A percentile compares a stretch with the other conserved stretches of the same genome.
phyloP scores from a whole-genome alignment of 257 asterid species.

The Nicotiana noctiflora region DNA sequence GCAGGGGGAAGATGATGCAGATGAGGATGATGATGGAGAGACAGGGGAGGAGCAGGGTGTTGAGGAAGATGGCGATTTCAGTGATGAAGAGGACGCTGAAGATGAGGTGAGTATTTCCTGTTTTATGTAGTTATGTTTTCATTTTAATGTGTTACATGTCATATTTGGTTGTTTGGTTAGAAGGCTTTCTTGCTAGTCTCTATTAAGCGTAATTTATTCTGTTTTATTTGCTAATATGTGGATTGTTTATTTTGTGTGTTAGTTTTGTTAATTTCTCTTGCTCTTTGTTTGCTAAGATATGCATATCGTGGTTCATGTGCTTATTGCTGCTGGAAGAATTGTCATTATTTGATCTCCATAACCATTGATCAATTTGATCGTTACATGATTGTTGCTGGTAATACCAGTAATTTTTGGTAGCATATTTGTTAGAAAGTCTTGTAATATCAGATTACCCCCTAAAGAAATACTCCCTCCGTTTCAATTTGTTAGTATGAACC shows the following conservation, averaged over 20 bases:
- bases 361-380: background rate
- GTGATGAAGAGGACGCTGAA: conserved; percentile 72
- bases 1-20: conserved; percentile 82
- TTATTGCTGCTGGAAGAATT: background rate
- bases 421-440: background rate
- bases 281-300: background rate
- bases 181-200: background rate
- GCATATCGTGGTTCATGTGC: background rate
- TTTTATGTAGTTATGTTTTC: background rate
- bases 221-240: background rate
- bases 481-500: background rate
- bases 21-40: conserved; percentile 84
- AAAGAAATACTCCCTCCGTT: too few species aligned
- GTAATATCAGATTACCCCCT: background rate
- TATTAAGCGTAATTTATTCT: background rate
- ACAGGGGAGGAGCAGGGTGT: conserved; percentile 69
- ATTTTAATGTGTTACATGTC: background rate
- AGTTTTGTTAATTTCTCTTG: background rate
- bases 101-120: conserved; percentile 53
- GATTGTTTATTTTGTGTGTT: background rate
- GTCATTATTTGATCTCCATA: background rate
- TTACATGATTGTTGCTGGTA: background rate
- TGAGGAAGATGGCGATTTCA: conserved; percentile 60
- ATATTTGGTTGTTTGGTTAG: background rate
- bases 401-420: background rate